Percentiles rank a stretch among this genome's conserved stretches.
Evolutionary conservation across 768 basidiomycete genomes (phyloP).

Genomic region (Rhodosporidiobolus odoratus): DNA sequence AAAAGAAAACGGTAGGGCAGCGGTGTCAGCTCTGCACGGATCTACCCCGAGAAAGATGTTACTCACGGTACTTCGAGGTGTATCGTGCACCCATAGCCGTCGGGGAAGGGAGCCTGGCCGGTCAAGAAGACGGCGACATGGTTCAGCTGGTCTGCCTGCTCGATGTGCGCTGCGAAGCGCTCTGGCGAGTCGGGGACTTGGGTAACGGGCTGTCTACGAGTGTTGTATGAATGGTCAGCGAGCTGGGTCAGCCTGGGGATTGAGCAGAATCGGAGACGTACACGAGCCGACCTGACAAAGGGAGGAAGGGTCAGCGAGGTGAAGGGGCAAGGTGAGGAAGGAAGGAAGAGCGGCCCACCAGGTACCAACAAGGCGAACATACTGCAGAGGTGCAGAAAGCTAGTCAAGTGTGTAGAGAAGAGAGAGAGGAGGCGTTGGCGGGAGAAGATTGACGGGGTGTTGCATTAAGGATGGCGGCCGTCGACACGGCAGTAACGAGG

Average conservation of each 20-base stretch:
- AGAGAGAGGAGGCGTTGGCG: neutral
- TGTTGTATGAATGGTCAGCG: too few relatives aligned
- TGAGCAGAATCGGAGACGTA: neutral
- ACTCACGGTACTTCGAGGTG: conserved; percentile 31
- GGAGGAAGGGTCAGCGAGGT: neutral
- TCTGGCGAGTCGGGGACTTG: conserved; percentile 29
- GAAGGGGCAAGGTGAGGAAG: neutral
- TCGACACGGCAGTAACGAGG: too few relatives aligned
- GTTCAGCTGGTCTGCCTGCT: conserved; percentile 66
- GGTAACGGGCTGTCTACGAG: conserved; percentile 2
- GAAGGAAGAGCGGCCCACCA: too few relatives aligned
- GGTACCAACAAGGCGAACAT: conserved; percentile 25
- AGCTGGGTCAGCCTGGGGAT: neutral
- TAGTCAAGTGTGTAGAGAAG: neutral
- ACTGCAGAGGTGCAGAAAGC: too few relatives aligned
- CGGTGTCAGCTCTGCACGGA: neutral
- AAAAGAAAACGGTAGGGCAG: too few relatives aligned
- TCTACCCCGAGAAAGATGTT: neutral
- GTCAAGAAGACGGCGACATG: conserved; percentile 79
- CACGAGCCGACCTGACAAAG: conserved; percentile 22
- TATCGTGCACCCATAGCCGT: conserved; percentile 32
- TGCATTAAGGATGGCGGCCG: too few relatives aligned
- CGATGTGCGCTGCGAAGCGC: conserved; percentile 72
- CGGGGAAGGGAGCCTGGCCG: conserved; percentile 52
- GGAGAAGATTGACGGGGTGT: too few relatives aligned